Evolutionary conservation across 305 asterid genomes (phyloP).

Genomic region (Euphrasia arctica): DNA sequence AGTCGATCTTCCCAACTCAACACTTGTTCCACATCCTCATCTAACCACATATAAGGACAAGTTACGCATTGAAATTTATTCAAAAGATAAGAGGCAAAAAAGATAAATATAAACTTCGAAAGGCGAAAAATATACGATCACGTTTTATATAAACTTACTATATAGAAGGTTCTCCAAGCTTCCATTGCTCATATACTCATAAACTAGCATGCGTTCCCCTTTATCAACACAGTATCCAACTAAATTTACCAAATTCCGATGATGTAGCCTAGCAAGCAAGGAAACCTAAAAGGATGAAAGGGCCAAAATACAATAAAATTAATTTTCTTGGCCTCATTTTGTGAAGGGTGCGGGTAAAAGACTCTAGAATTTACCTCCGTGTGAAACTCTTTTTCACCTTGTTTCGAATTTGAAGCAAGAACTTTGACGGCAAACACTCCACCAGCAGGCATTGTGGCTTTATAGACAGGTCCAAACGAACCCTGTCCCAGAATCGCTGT

Average conservation of each 20-base stretch:
- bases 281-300: constrained; percentile 66
- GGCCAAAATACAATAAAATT: constrained; percentile 7
- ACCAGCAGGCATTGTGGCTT: constrained; percentile 83
- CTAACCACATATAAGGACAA: constrained; percentile 34
- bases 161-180: constrained; percentile 90
- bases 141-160: no score
- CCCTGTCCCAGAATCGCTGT: constrained; percentile 89
- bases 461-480: constrained; percentile 95
- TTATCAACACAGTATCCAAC: constrained; percentile 95
- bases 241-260: constrained; percentile 93
- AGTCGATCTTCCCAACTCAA: constrained; percentile 92
- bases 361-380: constrained; percentile 65
- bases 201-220: constrained; percentile 83
- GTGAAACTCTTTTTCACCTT: constrained; percentile 96
- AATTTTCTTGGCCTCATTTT: constrained; percentile 9
- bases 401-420: constrained; percentile 94
- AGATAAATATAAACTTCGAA: background rate
- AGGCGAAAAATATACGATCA: no score
- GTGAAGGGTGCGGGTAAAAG: constrained; percentile 12
- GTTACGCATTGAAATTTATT: constrained; percentile 16
- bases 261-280: constrained; percentile 92
- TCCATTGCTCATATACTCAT: constrained; percentile 97
- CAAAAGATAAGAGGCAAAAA: background rate
- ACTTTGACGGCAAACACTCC: constrained; percentile 95
- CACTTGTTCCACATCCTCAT: constrained; percentile 48